Evolutionary conservation across 2,329 filamentous ascomycete genomes (phyloP).

Genomic region (Coniochaeta hoffmannii): DNA sequence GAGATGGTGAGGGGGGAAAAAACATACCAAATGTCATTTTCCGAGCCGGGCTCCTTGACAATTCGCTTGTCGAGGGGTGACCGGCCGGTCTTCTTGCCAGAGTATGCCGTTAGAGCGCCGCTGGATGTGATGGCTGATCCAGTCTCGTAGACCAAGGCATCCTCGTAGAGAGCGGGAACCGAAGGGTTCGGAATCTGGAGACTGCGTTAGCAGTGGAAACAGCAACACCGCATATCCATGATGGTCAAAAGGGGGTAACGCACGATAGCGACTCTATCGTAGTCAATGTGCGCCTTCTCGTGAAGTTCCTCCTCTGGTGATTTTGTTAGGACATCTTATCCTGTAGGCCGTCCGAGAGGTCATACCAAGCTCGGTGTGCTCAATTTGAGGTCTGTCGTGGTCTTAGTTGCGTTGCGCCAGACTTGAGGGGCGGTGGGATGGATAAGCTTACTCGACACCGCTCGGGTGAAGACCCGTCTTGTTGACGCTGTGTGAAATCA

Average conservation of each 20-base stretch:
- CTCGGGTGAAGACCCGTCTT: conserved; percentile 86
- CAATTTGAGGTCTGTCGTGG: conserved; percentile 59
- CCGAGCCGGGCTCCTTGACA: conserved; percentile 82
- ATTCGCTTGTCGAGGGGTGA: conserved; percentile 97
- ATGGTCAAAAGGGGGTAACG: conserved; percentile 25
- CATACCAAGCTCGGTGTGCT: conserved; percentile 76
- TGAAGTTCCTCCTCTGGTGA: conserved; percentile 80
- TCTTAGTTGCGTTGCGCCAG: neutral
- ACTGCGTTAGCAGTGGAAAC: conserved; percentile 8
- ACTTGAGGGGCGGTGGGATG: conserved; percentile 8
- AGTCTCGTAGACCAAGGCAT: conserved; percentile 94
- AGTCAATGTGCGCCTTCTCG: conserved; percentile 97
- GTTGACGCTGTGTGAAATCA: conserved; percentile 64
- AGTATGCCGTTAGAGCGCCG: conserved; percentile 94
- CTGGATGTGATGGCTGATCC: conserved; percentile 95
- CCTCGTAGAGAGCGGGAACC: conserved; percentile 94
- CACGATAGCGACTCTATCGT: conserved; percentile 96
- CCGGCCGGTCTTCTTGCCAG: conserved; percentile 93
- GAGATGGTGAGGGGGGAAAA: neutral
- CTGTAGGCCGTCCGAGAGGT: conserved; percentile 25
- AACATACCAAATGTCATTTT: conserved; percentile 78
- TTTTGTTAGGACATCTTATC: conserved; percentile 14
- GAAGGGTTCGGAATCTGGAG: conserved; percentile 80
- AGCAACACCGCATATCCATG: conserved; percentile 5
- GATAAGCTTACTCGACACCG: conserved; percentile 69